Conservation (phyloP, 805 yeast species). For the Yarrowia sp. region DNA sequence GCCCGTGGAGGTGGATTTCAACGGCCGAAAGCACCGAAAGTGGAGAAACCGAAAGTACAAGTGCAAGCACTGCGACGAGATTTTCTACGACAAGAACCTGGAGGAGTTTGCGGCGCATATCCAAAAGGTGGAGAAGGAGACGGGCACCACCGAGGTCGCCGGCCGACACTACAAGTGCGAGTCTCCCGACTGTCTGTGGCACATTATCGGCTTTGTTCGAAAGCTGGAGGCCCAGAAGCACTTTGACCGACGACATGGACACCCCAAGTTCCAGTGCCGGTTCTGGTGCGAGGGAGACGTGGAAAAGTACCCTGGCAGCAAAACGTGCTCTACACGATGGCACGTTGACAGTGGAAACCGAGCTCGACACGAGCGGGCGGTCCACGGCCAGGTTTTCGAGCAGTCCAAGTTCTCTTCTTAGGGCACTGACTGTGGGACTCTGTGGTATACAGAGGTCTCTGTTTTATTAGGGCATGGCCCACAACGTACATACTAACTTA, state of each 20-base stretch:
- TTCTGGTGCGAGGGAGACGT: slow-evolving; percentile 44
- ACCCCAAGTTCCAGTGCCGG: slow-evolving; percentile 46
- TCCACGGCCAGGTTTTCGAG: slow-evolving; percentile 43
- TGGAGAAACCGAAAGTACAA: slow-evolving; percentile 43
- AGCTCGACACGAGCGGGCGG: slow-evolving; percentile 45
- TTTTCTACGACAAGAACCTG: slow-evolving; percentile 42
- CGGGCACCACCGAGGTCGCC: slow-evolving; percentile 40
- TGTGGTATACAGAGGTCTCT: background rate
- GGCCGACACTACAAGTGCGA: slow-evolving; percentile 46
- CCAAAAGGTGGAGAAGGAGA: slow-evolving; percentile 41
- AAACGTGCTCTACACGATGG: slow-evolving; percentile 46
- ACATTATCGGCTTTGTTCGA: slow-evolving; percentile 46
- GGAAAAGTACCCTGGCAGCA: slow-evolving; percentile 45
- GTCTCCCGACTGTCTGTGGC: slow-evolving; percentile 45
- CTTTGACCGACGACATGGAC: slow-evolving; percentile 46
- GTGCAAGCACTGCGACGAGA: slow-evolving; percentile 42
- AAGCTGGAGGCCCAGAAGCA: slow-evolving; percentile 47
- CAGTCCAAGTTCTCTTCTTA: slow-evolving; percentile 35
- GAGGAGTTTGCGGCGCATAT: slow-evolving; percentile 42
- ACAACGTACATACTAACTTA: slow-evolving; percentile 23
- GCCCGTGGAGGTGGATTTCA: slow-evolving; percentile 41
- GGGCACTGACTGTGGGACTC: background rate
- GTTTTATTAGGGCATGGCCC: slow-evolving; percentile 3
- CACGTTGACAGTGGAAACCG: slow-evolving; percentile 48
- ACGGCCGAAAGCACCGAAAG: slow-evolving; percentile 43